Base-by-base conservation (phyloP, 2,329 filamentous ascomycete species). In the Epichloe typhina region DNA sequence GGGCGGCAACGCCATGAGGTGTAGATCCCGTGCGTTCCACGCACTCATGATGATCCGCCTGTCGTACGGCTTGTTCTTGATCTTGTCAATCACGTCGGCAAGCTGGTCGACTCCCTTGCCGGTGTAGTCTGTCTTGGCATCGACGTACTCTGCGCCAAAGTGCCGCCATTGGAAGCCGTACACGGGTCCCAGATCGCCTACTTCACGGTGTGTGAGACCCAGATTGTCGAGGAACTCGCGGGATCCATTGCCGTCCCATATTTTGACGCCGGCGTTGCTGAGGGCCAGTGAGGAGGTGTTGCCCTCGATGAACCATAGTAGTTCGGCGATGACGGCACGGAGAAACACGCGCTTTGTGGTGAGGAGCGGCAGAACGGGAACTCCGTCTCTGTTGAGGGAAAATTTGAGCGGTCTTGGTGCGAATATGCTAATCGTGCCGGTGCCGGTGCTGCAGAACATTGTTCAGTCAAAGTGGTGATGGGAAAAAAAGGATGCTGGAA, bases 111-210 rank as follows among this genome's bases (percentile, higher is more conserved):
- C 88, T 17, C 93, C 93, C 64, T 95, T 76, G 0, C 87, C 89
- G 0, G 80, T 76, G 68, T 98, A 98, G 64, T 97, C 88, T 0
- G 85, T 77, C 56, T 82, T 73, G 13, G 83, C 77, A 62, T 91
- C 85, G 17, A 83, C 72, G 66, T 98, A 98, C 54, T 88, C 82
- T 4, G 93, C 93, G 47, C 93, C 93, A 62, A 98, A 98, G 69
- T 97, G 91, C 3, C 93, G 86, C 93, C 93, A 98, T 69, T 98
- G 93, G 71, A 98, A 98, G 2, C 93, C 93, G 65, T 98, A 98
- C 0, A 97, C 90, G 33, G 93, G 93, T 0, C 93, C 93, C 0
- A 98, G 75, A 62, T 98, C 93, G 56, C 93, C 93, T 19, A 83
- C 86, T 49, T 81, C 87, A 53, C 91, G 87, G 64, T 95, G 82